Percentiles rank a stretch among this genome's conserved stretches.
Conservation (phyloP, 2,329 filamentous ascomycete species). For the Cladosporium oxysporum region DNA sequence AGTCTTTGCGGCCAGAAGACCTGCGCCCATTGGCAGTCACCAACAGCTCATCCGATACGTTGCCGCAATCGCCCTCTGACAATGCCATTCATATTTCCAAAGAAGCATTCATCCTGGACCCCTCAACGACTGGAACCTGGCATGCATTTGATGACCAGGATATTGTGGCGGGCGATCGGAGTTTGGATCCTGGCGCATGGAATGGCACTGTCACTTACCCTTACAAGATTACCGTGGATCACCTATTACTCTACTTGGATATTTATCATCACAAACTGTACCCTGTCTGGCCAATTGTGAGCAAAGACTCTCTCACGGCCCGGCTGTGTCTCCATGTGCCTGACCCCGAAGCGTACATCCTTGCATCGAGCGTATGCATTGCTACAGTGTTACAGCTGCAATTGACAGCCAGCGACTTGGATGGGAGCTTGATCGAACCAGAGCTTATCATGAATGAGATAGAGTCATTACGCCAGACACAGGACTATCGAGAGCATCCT, state of each 20-base stretch:
- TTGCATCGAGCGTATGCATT: conserved; percentile 23
- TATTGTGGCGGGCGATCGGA: no score
- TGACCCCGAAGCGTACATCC: conserved; percentile 20
- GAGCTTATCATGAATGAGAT: conserved; percentile 18
- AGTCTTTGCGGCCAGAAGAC: not conserved
- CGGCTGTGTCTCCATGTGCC: not conserved
- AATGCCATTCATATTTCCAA: not conserved
- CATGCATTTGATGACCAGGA: not conserved
- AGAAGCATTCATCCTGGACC: not conserved
- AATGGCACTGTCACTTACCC: not conserved
- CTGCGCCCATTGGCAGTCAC: not conserved
- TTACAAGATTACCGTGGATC: not conserved
- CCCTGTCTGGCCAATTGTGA: conserved; percentile 25
- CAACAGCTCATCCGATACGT: not conserved
- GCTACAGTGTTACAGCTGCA: conserved; percentile 26
- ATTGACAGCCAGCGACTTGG: conserved; percentile 16
- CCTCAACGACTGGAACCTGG: not conserved
- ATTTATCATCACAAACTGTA: conserved; percentile 27
- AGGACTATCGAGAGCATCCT: conserved; percentile 22
- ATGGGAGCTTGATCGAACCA: not conserved
- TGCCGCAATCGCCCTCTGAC: not conserved
- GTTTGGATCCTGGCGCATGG: not conserved
- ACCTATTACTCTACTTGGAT: conserved; percentile 23
- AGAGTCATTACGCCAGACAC: conserved; percentile 17
- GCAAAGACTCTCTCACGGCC: conserved; percentile 12